A percentile compares a stretch with the other conserved stretches of the same genome.
phyloP scores from a whole-genome alignment of 768 basidiomycete species.

The Leccinum disarticulatum region DNA sequence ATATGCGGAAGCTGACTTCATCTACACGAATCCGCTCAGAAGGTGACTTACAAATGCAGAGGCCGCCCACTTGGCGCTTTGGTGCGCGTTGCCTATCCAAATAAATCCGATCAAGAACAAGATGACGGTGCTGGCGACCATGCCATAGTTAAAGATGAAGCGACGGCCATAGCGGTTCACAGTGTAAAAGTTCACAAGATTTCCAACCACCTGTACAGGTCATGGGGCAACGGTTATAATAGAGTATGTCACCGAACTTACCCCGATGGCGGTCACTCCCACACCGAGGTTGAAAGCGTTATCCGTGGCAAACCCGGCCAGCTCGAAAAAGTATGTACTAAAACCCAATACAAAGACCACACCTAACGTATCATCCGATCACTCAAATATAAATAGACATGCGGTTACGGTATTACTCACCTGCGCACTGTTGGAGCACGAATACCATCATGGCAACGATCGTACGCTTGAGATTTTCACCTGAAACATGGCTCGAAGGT shows the following conservation, averaged over 20 bases:
- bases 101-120: conserved; percentile 28
- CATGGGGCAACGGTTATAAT: neutral
- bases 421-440: conserved; percentile 28
- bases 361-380: conserved; percentile 9
- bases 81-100: conserved; percentile 20
- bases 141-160: conserved; percentile 7
- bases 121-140: conserved; percentile 22
- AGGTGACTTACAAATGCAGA: conserved; percentile 20
- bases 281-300: conserved; percentile 35
- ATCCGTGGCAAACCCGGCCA: conserved; percentile 30
- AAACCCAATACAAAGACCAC: conserved; percentile 29
- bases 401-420: conserved; percentile 1
- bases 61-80: conserved; percentile 23
- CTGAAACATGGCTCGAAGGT: conserved; percentile 4
- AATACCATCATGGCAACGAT: conserved; percentile 33
- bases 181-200: conserved; percentile 4
- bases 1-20: neutral
- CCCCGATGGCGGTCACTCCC: conserved; percentile 28
- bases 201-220: conserved; percentile 23
- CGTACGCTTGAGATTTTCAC: conserved; percentile 27
- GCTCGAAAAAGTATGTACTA: conserved; percentile 38
- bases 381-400: neutral
- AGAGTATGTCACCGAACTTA: neutral
- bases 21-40: neutral
- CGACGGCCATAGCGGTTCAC: neutral